Conservation (phyloP, 371 early-diverging fungal genomes). For the Gilbertella persicaria region DNA sequence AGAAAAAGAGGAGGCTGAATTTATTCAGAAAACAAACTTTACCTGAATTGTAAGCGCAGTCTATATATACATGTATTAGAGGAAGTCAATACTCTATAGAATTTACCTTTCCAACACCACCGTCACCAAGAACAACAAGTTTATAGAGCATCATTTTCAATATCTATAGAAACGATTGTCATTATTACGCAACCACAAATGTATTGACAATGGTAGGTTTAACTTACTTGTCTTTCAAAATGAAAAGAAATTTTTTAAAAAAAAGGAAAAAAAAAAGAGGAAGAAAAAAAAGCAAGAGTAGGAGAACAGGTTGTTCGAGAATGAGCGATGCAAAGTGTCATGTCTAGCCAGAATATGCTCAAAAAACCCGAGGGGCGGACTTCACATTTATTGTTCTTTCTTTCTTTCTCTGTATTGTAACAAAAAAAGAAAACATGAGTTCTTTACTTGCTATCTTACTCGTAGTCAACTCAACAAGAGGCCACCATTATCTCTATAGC, state of each 20-base stretch:
- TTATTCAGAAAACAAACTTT: constrained; percentile 6
- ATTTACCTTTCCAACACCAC: constrained; percentile 48
- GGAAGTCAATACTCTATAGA: neutral
- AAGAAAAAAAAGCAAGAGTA: constrained; percentile 5
- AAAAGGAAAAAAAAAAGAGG: constrained; percentile 3
- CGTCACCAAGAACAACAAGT: constrained; percentile 40
- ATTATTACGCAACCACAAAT: constrained; percentile 2
- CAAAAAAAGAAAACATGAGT: constrained; percentile 24
- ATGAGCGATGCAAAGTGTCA: neutral
- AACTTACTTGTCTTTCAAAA: neutral
- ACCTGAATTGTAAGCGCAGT: constrained; percentile 75
- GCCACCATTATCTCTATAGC: constrained; percentile 71
- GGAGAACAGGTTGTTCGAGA: constrained; percentile 7
- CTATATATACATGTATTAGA: constrained; percentile 21
- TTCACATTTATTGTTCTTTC: neutral
- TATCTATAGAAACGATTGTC: constrained; percentile 27
- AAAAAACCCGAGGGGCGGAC: neutral
- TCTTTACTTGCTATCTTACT: constrained; percentile 61
- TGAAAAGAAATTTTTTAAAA: neutral
- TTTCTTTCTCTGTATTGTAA: neutral
- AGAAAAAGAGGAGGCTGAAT: neutral
- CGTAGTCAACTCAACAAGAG: constrained; percentile 69
- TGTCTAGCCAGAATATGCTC: neutral
- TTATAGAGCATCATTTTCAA: constrained; percentile 49
- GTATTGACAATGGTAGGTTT: too few species aligned